Base-by-base conservation (phyloP, 257 asterid genomes). In the Apocynum venetum region DNA sequence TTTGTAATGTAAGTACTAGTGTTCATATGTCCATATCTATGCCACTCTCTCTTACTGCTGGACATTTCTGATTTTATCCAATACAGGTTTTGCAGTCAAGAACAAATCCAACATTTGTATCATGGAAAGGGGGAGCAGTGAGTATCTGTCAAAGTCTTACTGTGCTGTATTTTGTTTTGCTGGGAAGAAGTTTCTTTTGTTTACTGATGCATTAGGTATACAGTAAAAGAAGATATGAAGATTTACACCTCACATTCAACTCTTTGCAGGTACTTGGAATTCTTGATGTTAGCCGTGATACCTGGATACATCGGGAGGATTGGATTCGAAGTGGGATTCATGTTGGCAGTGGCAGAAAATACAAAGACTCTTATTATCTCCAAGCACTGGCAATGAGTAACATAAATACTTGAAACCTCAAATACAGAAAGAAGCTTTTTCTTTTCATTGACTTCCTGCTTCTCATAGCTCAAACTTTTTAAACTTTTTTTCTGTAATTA, bases 61-160 rank as follows among this genome's bases (percentile, higher is more conserved):
- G 73, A 68, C 73, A 68, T 68, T 43, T 44, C 52, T 68, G 25
- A 11, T 40, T 41, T 25, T 20, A 25, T 43, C 53, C 7, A 38
- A 68, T 70, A 46, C 88, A 95, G 98, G 98, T 95, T 81, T 80
- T 95, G 87, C 99, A 83, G 69, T 87, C 99, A 46, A 90, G 98
- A 82, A 89, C 91, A 71, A 86, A 87, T 80, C 96, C 98, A 20
- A 73, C 93, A 57, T 84, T 80, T 76, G 96, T 91, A 31, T 20
- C 97, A 47, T 95, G 99, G 99, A 95, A 90, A 89, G 97, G 99
- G 75, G 99, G 98, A 86, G 97, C 88, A 47, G 97, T 95, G 84
- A 87, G 99, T 90, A 77, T 72, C 49, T 59, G 53, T 59, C 52
- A 6, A 4, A 20, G 46, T 73, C 38, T 40, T 40, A 9, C 31